Conservation (phyloP, 2,329 filamentous ascomycete species). For the Botryotinia globosa region DNA sequence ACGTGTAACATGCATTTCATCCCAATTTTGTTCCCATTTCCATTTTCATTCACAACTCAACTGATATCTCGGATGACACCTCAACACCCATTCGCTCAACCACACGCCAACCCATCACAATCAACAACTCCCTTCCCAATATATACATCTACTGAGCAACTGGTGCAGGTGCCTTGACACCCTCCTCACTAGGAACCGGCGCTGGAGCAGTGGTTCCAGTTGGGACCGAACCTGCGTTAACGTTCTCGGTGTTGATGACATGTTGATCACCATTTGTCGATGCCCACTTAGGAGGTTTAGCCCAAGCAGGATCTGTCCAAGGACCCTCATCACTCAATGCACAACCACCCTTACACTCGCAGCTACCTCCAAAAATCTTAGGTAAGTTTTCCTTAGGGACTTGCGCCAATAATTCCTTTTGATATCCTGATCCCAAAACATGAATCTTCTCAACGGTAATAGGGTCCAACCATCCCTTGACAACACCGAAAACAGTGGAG, state of each 20-base stretch:
- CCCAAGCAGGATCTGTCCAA: slow-evolving; percentile 73
- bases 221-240: slow-evolving; percentile 30
- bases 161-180: slow-evolving; percentile 30
- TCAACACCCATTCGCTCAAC: not conserved
- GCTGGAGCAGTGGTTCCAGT: slow-evolving; percentile 27
- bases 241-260: slow-evolving; percentile 40
- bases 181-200: slow-evolving; percentile 26
- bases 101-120: not conserved
- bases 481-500: slow-evolving; percentile 75
- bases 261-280: slow-evolving; percentile 41
- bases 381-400: slow-evolving; percentile 89
- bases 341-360: slow-evolving; percentile 80
- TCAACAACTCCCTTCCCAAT: not conserved
- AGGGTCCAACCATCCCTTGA: slow-evolving; percentile 94
- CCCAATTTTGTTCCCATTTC: not conserved
- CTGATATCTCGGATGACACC: not conserved
- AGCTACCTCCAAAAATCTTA: slow-evolving; percentile 77
- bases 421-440: slow-evolving; percentile 77
- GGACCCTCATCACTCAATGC: slow-evolving; percentile 84
- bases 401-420: slow-evolving; percentile 80
- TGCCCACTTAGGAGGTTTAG: slow-evolving; percentile 60
- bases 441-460: slow-evolving; percentile 97
- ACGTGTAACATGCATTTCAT: not conserved
- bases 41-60: not conserved
- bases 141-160: slow-evolving; percentile 29